phyloP scores from a whole-genome alignment of 257 asterid genomes.

The Leonotis leonurus region DNA sequence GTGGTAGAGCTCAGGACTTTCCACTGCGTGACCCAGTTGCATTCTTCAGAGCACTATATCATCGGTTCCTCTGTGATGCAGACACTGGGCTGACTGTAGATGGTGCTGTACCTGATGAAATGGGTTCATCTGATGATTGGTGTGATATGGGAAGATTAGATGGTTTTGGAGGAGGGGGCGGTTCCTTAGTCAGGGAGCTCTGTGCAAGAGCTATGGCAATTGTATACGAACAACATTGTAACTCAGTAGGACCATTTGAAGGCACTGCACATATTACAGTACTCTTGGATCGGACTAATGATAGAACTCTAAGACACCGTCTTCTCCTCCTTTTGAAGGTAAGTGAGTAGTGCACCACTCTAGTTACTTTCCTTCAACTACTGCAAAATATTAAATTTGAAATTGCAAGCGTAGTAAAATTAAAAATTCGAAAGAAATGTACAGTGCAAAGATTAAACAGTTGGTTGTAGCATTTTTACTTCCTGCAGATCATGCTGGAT shows the following conservation, averaged over 20 bases:
- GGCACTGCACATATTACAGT: conserved; percentile 97
- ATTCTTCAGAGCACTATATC: conserved; percentile 95
- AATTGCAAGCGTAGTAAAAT: background rate
- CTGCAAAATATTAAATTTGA: background rate
- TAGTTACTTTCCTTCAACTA: background rate
- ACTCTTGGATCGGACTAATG: conserved; percentile 94
- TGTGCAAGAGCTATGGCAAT: conserved; percentile 99
- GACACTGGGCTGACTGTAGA: conserved; percentile 95
- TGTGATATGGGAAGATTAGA: conserved; percentile 98
- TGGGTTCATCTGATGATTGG: conserved; percentile 99
- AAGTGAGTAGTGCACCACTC: background rate
- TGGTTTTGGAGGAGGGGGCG: conserved; percentile 99
- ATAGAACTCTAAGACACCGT: conserved; percentile 97
- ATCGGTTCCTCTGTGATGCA: conserved; percentile 91
- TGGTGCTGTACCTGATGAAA: conserved; percentile 95
- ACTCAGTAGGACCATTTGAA: conserved; percentile 78
- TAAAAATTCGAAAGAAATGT: background rate
- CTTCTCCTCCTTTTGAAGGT: conserved; percentile 97
- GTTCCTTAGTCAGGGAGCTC: conserved; percentile 96
- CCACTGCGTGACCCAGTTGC: conserved; percentile 97
- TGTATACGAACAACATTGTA: conserved; percentile 89
- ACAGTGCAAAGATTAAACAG: background rate
- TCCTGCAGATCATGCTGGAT: background rate
- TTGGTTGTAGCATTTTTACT: conserved; percentile 3
- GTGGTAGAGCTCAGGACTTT: conserved; percentile 80